Evolutionary conservation across 106 monocot genomes (phyloP).

Genomic region (Dioscorea dumetorum): DNA sequence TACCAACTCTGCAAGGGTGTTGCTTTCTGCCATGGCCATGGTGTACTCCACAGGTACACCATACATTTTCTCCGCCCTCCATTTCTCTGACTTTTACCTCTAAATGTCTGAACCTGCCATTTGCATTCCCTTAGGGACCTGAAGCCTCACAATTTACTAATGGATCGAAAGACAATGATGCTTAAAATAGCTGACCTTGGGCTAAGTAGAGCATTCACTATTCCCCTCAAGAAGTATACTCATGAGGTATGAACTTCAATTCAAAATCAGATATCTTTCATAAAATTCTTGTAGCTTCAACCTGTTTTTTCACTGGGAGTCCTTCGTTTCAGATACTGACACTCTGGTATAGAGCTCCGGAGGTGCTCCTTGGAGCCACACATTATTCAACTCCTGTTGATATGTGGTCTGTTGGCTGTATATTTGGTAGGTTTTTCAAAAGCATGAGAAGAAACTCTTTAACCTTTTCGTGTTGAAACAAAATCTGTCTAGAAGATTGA

Average conservation of each 20-base stretch:
- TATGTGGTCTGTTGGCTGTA: constrained; percentile 82
- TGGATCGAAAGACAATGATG: constrained; percentile 89
- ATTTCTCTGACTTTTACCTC: too few relatives aligned
- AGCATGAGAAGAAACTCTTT: not conserved
- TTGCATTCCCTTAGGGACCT: constrained; percentile 38
- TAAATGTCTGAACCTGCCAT: too few relatives aligned
- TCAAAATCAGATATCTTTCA: not conserved
- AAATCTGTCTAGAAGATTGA: not conserved
- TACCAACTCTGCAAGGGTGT: constrained; percentile 96
- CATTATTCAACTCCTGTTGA: constrained; percentile 73
- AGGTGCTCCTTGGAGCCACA: constrained; percentile 63
- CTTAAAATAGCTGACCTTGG: constrained; percentile 96
- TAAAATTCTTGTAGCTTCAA: not conserved
- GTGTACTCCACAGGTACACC: constrained; percentile 75
- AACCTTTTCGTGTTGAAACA: not conserved
- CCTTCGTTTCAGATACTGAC: constrained; percentile 53
- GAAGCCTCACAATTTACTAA: constrained; percentile 93
- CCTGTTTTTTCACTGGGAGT: too few relatives aligned
- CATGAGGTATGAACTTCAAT: constrained; percentile 53
- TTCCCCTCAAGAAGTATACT: constrained; percentile 94
- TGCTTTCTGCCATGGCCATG: constrained; percentile 89
- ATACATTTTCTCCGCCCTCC: not conserved
- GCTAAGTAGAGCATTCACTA: constrained; percentile 74
- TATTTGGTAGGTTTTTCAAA: constrained; percentile 39
- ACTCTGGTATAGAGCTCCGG: constrained; percentile 82